Conservation (phyloP, 371 early-diverging fungal genomes). For the Choanephora cucurbitarum region DNA sequence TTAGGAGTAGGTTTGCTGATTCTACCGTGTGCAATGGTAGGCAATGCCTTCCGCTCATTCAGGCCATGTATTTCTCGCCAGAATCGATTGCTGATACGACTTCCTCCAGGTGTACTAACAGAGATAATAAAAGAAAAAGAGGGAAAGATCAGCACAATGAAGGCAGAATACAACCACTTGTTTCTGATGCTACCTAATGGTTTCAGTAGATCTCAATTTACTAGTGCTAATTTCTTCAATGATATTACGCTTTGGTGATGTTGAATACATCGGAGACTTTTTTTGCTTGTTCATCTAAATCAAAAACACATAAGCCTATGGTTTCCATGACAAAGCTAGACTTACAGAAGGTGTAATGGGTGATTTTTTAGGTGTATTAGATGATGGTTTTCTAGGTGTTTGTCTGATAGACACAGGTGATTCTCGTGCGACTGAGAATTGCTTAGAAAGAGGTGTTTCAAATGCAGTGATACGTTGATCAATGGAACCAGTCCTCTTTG, state of each 20-base stretch:
- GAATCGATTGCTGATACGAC: constrained; percentile 21
- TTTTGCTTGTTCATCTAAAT: not conserved
- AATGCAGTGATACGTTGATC: not conserved
- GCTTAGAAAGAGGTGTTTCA: not conserved
- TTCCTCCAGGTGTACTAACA: constrained; percentile 27
- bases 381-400: too few species aligned
- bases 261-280: not conserved
- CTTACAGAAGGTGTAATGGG: not conserved
- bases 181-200: constrained; percentile 28
- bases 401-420: not conserved
- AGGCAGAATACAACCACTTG: too few species aligned
- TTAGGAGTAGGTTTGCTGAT: not conserved
- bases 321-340: too few species aligned
- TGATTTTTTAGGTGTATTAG: too few species aligned
- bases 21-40: constrained; percentile 4
- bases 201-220: constrained; percentile 22
- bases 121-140: not conserved
- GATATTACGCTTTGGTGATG: constrained; percentile 4
- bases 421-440: not conserved
- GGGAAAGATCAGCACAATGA: too few species aligned
- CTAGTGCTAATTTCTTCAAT: constrained; percentile 14
- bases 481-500: not conserved
- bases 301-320: too few species aligned
- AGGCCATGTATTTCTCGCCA: constrained; percentile 33
- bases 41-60: constrained; percentile 11